phyloP scores from a whole-genome alignment of 805 yeast species.

The Ascoidea tarda region DNA sequence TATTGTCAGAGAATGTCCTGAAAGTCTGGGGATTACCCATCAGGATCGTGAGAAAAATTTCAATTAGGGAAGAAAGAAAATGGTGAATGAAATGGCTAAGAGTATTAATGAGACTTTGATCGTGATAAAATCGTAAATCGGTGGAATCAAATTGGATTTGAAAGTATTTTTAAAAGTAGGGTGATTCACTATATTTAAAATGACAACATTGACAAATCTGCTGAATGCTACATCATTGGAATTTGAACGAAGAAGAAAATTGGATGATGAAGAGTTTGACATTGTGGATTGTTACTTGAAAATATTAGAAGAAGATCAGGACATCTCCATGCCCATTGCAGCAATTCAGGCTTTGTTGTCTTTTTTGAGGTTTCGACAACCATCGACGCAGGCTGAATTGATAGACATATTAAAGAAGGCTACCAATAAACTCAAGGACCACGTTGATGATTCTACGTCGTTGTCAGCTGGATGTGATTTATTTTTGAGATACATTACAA shows the following conservation, averaged over 20 bases:
- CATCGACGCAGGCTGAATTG: constrained; percentile 87
- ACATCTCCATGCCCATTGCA: constrained; percentile 98
- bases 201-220: too few relatives aligned
- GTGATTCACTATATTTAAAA: too few relatives aligned
- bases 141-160: too few relatives aligned
- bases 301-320: constrained; percentile 81
- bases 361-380: constrained; percentile 67
- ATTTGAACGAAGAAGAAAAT: neutral
- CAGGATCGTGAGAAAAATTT: too few relatives aligned
- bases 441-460: constrained; percentile 85
- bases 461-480: constrained; percentile 95
- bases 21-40: too few relatives aligned
- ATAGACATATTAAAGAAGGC: constrained; percentile 71
- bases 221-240: too few relatives aligned
- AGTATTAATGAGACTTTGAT: too few relatives aligned
- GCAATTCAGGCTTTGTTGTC: constrained; percentile 92
- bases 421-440: constrained; percentile 54
- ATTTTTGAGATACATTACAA: constrained; percentile 82
- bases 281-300: constrained; percentile 68
- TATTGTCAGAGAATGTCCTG: too few relatives aligned
- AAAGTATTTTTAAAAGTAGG: too few relatives aligned
- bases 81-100: too few relatives aligned
- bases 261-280: constrained; percentile 36
- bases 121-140: too few relatives aligned
- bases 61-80: too few relatives aligned